Conservation (phyloP, 768 basidiomycete species). For the Albatrellus ellisii region DNA sequence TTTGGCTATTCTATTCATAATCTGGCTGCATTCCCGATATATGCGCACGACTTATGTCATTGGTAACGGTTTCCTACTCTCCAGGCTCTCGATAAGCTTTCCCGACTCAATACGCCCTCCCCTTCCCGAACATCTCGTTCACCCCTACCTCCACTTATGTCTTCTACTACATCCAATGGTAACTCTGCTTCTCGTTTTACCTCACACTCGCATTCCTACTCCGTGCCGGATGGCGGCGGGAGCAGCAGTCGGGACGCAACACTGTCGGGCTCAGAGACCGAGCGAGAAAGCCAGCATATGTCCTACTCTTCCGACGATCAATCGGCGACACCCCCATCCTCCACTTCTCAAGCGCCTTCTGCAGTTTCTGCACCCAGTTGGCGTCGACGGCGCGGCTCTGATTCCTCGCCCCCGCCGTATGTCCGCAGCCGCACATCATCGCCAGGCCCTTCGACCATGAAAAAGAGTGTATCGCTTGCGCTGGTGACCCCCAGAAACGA, state of each 20-base stretch:
- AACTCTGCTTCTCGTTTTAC: constrained; percentile 19
- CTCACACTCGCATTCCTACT: constrained; percentile 22
- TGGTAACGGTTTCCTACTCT: too few relatives aligned
- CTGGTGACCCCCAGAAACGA: constrained; percentile 16
- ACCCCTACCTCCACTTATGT: constrained; percentile 17
- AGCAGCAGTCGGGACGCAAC: constrained; percentile 17
- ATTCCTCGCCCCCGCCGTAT: constrained; percentile 31
- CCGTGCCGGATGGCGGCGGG: constrained; percentile 12
- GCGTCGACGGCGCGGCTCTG: constrained; percentile 34
- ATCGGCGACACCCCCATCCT: constrained; percentile 25
- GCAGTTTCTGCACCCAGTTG: constrained; percentile 9
- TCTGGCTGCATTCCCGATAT: background rate
- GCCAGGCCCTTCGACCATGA: constrained; percentile 26
- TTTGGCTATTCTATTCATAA: background rate
- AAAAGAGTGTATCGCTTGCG: constrained; percentile 25
- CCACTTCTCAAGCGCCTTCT: constrained; percentile 12
- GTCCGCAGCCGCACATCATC: constrained; percentile 20
- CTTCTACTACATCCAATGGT: constrained; percentile 23
- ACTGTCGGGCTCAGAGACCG: constrained; percentile 70
- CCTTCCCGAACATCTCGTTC: constrained; percentile 28
- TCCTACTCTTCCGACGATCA: constrained; percentile 26
- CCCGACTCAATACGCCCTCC: constrained; percentile 44
- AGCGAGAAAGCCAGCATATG: constrained; percentile 42
- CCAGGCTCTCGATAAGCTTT: constrained; percentile 33
- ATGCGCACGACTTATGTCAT: background rate